Base-by-base conservation (phyloP, 352 stramenopile genomes). In the Globisporangium orthogonon region DNA sequence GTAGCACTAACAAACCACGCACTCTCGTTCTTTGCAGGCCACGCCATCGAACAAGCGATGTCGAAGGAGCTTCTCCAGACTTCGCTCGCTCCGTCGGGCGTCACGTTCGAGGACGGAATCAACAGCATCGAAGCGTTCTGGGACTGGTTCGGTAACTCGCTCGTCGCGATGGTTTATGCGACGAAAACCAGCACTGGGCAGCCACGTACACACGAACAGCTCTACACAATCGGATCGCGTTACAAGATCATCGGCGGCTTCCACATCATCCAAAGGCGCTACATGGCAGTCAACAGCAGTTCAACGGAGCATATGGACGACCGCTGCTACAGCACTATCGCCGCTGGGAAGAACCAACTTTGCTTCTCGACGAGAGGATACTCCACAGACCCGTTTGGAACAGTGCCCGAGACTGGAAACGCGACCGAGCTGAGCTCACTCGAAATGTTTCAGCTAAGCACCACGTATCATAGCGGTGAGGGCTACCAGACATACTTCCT, bases 231-330 rank as follows among this genome's bases (percentile, higher is more conserved):
- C 30, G 79, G 71, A 15, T 74, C 75, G 7, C 75, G 84, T 39
- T 88, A 69, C 1, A 56, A 74, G 10, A 86, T 90, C 40, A 63
- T 87, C 15, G 73, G 75, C 1, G 77, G 77, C n/a, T 90, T 90
- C 60, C 69, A 86, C 46, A 23, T 90, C 35, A 53, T 80, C 45
- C 79, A 90, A 56, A 73, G 58, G 41, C 60, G 77, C 7, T 87
- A 82, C 52, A 54, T 59, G 10, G 65, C 65, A 3, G 62, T 87
- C 47, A 87, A 87, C 41, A 80, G 71, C 41, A 77, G 66, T 9
- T 65, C 74, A 4, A 37, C 58, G 0, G 58, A 53, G 3, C 75
- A 77, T 23, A 77, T 73, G 59, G 63, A 63, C 37, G 71, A 63
- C 14, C 68, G 46, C 39, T 87, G 77, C 55, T 87, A 85, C 52